A percentile compares a stretch with the other conserved stretches of the same genome.
Evolutionary conservation across 768 basidiomycete species (phyloP).

Genomic region (Leccinum imitatum): DNA sequence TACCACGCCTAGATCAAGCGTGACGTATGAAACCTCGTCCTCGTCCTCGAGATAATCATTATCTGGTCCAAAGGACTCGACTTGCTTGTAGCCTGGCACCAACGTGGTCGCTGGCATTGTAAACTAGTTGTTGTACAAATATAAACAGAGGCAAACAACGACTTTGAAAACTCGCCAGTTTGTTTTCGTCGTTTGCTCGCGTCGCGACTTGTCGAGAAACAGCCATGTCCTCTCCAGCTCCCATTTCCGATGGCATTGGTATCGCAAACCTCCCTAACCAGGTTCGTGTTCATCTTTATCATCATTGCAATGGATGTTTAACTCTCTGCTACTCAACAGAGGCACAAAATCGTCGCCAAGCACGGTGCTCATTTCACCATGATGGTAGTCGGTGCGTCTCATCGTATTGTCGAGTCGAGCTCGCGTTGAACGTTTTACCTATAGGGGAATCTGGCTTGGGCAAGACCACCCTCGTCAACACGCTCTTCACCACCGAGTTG

Average conservation of each 20-base stretch:
- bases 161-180: conserved; percentile 25
- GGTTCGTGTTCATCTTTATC: conserved; percentile 44
- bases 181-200: conserved; percentile 19
- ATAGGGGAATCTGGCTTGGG: conserved; percentile 95
- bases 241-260: conserved; percentile 75
- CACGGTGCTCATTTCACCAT: conserved; percentile 96
- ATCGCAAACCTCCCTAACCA: conserved; percentile 99
- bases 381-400: conserved; percentile 87
- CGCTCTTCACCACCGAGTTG: conserved; percentile 96
- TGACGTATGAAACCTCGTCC: conserved; percentile 62
- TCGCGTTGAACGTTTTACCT: background rate
- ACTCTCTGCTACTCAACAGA: conserved; percentile 44
- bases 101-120: conserved; percentile 31
- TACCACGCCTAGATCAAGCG: conserved; percentile 67
- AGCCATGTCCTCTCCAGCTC: conserved; percentile 30
- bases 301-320: background rate
- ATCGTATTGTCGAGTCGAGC: background rate
- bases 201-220: conserved; percentile 21
- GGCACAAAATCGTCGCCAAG: conserved; percentile 99
- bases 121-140: conserved; percentile 12
- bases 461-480: conserved; percentile 98
- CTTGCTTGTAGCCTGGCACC: conserved; percentile 63
- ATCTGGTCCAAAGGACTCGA: conserved; percentile 65
- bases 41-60: conserved; percentile 60
- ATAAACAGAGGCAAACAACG: conserved; percentile 28